phyloP scores from a whole-genome alignment of 768 basidiomycete species.

The Agaricus bisporus region DNA sequence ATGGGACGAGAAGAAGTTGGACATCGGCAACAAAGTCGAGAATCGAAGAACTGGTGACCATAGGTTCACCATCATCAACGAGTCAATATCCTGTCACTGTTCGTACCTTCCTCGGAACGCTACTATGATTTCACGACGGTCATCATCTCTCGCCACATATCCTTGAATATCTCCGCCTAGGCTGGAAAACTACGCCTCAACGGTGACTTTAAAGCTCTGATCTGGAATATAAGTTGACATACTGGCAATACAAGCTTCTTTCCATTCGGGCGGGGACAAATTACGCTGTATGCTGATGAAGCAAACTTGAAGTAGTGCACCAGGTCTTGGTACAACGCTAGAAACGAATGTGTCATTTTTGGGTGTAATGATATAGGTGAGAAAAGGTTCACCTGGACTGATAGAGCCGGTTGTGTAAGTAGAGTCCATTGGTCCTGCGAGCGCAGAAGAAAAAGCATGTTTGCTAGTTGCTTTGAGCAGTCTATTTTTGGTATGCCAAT shows the following conservation, averaged over 20 bases:
- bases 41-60: slow-evolving; percentile 28
- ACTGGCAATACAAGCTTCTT: slow-evolving; percentile 34
- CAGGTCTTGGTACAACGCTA: slow-evolving; percentile 38
- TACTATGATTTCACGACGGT: slow-evolving; percentile 40
- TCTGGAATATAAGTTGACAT: background rate
- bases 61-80: background rate
- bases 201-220: background rate
- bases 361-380: background rate
- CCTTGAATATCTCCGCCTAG: slow-evolving; percentile 38
- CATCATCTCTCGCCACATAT: slow-evolving; percentile 43
- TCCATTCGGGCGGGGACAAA: slow-evolving; percentile 47
- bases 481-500: slow-evolving; percentile 1
- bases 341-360: background rate
- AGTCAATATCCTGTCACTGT: background rate
- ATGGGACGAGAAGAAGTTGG: slow-evolving; percentile 35
- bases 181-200: slow-evolving; percentile 32
- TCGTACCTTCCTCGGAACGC: slow-evolving; percentile 44
- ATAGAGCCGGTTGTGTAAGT: background rate
- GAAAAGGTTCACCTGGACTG: background rate
- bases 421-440: background rate
- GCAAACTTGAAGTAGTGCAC: slow-evolving; percentile 52
- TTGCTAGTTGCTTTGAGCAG: background rate
- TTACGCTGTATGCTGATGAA: slow-evolving; percentile 37
- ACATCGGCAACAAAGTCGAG: slow-evolving; percentile 37
- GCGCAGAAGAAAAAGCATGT: background rate